These are phyloP conservation scores for Penicillium waksmanii DNA, from an alignment of 495 filamentous ascomycete genomes.

Conservation along the genomic window DNA sequence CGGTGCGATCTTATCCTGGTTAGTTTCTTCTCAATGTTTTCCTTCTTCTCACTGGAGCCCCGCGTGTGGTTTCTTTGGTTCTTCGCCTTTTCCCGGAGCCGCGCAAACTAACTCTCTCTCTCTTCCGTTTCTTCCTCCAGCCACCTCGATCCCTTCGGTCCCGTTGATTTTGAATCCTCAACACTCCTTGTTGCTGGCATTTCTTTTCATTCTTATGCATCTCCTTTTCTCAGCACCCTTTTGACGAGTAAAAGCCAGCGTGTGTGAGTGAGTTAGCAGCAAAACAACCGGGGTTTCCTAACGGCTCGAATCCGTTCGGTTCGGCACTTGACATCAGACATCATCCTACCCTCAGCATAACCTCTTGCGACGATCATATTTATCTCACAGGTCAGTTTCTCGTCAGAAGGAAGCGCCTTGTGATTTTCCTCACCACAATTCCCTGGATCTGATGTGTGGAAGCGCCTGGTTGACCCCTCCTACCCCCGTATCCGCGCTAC, in stretches of 20 bases:
- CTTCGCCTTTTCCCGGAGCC: conserved; percentile 34
- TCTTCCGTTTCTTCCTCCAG: conserved; percentile 47
- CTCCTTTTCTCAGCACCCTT: conserved; percentile 11
- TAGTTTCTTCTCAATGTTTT: conserved; percentile 16
- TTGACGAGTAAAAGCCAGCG: conserved; percentile 18
- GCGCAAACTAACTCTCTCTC: conserved; percentile 38
- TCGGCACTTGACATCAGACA: neutral
- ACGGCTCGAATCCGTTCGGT: neutral
- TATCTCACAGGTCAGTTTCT: neutral
- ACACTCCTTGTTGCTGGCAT: conserved; percentile 24
- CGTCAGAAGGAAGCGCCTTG: neutral
- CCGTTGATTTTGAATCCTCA: conserved; percentile 21
- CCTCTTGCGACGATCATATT: neutral
- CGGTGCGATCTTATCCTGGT: conserved; percentile 9
- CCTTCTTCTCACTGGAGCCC: conserved; percentile 26
- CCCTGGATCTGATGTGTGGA: conserved; percentile 5
- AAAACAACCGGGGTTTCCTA: neutral
- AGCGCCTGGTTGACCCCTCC: conserved; percentile 32
- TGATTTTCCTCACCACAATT: conserved; percentile 7
- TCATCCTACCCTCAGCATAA: conserved; percentile 5
- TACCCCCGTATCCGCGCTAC: conserved; percentile 19
- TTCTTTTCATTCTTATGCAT: conserved; percentile 27
- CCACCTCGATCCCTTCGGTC: conserved; percentile 62
- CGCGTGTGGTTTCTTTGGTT: conserved; percentile 20
- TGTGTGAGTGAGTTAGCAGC: conserved; percentile 2